phyloP scores from a whole-genome alignment of 2,329 filamentous ascomycete species.

The Penicillium sp. region DNA sequence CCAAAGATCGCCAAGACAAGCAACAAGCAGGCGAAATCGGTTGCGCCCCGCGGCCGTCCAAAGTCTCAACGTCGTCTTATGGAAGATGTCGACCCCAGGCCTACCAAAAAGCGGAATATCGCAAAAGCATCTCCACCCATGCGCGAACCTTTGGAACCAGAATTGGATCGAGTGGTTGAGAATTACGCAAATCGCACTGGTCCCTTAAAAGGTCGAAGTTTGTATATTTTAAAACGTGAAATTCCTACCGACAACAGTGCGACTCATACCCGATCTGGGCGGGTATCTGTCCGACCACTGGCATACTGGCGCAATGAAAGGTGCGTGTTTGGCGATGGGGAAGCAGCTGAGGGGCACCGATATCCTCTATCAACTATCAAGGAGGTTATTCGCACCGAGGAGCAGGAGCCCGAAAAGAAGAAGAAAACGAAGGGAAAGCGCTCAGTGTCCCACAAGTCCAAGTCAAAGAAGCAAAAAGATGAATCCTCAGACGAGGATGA shows the following conservation, averaged over 20 bases:
- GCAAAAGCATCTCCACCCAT: conserved; percentile 22
- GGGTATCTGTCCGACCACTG: conserved; percentile 74
- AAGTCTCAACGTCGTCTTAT: conserved; percentile 27
- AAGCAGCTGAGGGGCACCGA: conserved; percentile 54
- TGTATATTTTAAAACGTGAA: conserved; percentile 53
- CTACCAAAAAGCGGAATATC: conserved; percentile 35
- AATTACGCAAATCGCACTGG: conserved; percentile 45
- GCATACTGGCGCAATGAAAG: conserved; percentile 86
- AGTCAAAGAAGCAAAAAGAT: conserved; percentile 36
- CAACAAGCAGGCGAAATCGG: conserved; percentile 24
- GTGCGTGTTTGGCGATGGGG: conserved; percentile 66
- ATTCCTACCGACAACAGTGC: conserved; percentile 54
- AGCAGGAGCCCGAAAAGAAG: conserved; percentile 49
- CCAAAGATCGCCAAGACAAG: conserved; percentile 19
- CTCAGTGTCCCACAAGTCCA: conserved; percentile 32
- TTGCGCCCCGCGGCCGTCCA: conserved; percentile 32
- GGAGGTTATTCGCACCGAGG: conserved; percentile 73
- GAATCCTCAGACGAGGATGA: conserved; percentile 43
- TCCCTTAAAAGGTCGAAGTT: conserved; percentile 49
- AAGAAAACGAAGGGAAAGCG: conserved; percentile 34
- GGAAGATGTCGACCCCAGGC: conserved; percentile 26
- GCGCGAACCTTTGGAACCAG: conserved; percentile 33
- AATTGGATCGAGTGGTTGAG: conserved; percentile 45
- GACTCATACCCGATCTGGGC: conserved; percentile 71
- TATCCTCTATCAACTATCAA: conserved; percentile 71